Conservation (phyloP, 139 green algal genomes). For the Chlorella sp. region DNA sequence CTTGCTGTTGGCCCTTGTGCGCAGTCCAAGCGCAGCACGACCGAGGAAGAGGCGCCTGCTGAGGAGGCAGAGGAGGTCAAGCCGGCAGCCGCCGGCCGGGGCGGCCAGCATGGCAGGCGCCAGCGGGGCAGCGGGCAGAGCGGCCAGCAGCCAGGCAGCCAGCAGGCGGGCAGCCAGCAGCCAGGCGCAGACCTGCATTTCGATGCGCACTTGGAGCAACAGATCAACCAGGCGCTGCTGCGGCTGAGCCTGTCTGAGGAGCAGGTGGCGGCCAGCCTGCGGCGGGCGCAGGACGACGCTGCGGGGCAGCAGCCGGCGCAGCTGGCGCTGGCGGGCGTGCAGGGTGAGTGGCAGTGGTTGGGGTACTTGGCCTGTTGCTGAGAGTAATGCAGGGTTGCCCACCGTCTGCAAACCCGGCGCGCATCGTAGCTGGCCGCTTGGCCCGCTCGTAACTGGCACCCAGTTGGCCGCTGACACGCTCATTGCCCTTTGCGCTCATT, state of each 20-base stretch:
- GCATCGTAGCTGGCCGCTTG: too few species aligned
- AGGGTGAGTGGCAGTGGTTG: background rate
- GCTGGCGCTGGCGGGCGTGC: background rate
- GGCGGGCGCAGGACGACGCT: conserved; percentile 3
- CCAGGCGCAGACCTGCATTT: conserved; percentile 3
- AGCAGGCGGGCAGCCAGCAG: background rate
- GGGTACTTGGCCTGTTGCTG: background rate
- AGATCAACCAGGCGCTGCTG: conserved; percentile 45
- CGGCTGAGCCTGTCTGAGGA: conserved; percentile 34
- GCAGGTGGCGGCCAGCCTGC: conserved; percentile 19
- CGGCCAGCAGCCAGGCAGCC: background rate
- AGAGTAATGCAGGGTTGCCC: too few species aligned
- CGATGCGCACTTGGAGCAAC: conserved; percentile 40
- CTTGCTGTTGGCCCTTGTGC: background rate
- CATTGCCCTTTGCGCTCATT: too few species aligned
- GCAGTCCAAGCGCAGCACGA: conserved; percentile 2
- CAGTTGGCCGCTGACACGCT: too few species aligned
- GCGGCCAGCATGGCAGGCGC: too few species aligned
- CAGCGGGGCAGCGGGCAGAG: too few species aligned
- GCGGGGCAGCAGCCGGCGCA: background rate
- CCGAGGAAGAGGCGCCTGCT: too few species aligned
- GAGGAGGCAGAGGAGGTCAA: too few species aligned
- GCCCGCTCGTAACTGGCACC: too few species aligned
- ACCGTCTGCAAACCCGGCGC: too few species aligned
- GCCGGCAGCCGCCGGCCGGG: too few species aligned